Percentiles rank a stretch among this genome's conserved stretches.
These are phyloP conservation scores for Bipolaris sorokiniana DNA, from an alignment of 2,329 filamentous ascomycete species.

Conservation along the genomic window DNA sequence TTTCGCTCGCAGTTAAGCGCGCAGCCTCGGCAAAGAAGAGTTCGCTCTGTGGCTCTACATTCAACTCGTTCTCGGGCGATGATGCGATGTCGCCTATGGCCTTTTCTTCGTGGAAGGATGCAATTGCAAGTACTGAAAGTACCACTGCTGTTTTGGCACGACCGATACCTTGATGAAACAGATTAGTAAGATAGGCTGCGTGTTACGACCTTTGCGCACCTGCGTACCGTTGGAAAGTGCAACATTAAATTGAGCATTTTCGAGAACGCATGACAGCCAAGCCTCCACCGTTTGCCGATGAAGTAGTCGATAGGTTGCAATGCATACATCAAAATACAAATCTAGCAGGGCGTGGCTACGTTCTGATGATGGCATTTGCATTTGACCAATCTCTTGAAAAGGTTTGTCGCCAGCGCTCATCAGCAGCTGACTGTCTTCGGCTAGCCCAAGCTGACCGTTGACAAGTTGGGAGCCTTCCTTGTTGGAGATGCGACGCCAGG, in stretches of 20 bases:
- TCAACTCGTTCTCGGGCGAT: constrained; percentile 32
- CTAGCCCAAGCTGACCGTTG: constrained; percentile 15
- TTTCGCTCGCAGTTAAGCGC: constrained; percentile 53
- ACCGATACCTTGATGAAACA: constrained; percentile 27
- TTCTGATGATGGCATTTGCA: constrained; percentile 22
- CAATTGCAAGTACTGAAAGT: constrained; percentile 52
- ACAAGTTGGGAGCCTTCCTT: constrained; percentile 54
- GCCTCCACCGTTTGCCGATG: constrained; percentile 59
- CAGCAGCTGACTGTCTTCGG: constrained; percentile 52
- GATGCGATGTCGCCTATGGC: constrained; percentile 32
- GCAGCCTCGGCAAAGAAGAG: constrained; percentile 51
- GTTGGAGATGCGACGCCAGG: constrained; percentile 70
- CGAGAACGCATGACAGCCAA: constrained; percentile 48
- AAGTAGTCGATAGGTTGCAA: constrained; percentile 64
- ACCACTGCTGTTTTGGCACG: constrained; percentile 52
- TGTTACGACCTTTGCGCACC: background rate
- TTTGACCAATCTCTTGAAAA: constrained; percentile 48
- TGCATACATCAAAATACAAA: constrained; percentile 65
- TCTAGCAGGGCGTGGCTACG: constrained; percentile 49
- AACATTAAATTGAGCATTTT: constrained; percentile 20
- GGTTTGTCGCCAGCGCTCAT: constrained; percentile 61
- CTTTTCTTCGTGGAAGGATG: constrained; percentile 55
- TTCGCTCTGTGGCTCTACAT: constrained; percentile 42
- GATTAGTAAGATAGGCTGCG: background rate
- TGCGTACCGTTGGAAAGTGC: constrained; percentile 49